Percentiles rank a stretch among this genome's conserved stretches.
phyloP scores from a whole-genome alignment of 148 eudicot genomes.

The Rhododendron vialii region DNA sequence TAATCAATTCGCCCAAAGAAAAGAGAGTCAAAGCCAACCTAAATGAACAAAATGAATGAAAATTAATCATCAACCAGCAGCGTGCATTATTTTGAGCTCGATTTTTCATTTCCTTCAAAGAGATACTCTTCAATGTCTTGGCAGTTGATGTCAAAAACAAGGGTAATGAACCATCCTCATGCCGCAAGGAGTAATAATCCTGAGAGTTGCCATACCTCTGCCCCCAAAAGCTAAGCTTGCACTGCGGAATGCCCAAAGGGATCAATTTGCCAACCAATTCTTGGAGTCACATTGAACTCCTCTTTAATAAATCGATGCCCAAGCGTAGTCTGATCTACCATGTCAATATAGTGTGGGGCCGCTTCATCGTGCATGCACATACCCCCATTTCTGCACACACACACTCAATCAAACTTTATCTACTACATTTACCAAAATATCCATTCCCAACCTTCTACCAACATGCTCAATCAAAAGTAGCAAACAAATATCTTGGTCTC shows the following conservation, averaged over 20 bases:
- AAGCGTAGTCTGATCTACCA: conserved; percentile 96
- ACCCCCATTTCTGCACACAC: conserved; percentile 77
- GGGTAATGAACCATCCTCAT: neutral
- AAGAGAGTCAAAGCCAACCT: conserved; percentile 98
- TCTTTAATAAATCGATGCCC: conserved; percentile 79
- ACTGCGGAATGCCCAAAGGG: conserved; percentile 99
- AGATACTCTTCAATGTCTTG: neutral
- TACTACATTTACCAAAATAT: neutral
- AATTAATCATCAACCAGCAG: neutral
- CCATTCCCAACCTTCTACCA: neutral
- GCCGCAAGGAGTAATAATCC: neutral
- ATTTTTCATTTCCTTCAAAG: neutral
- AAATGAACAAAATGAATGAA: conserved; percentile 17
- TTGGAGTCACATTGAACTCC: conserved; percentile 77
- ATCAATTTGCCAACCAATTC: conserved; percentile 99
- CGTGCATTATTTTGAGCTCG: neutral
- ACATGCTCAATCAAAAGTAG: conserved; percentile 4
- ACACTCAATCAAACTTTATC: neutral
- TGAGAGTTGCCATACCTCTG: conserved; percentile 54
- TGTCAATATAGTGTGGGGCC: conserved; percentile 87
- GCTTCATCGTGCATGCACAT: conserved; percentile 99
- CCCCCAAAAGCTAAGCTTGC: conserved; percentile 94
- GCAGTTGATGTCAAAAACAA: neutral
- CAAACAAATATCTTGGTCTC: neutral
- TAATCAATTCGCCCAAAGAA: conserved; percentile 93